Percentiles rank a stretch among this genome's conserved stretches.
Evolutionary conservation across 495 filamentous ascomycete genomes (phyloP).

Genomic region (Neohortaea acidophila): DNA sequence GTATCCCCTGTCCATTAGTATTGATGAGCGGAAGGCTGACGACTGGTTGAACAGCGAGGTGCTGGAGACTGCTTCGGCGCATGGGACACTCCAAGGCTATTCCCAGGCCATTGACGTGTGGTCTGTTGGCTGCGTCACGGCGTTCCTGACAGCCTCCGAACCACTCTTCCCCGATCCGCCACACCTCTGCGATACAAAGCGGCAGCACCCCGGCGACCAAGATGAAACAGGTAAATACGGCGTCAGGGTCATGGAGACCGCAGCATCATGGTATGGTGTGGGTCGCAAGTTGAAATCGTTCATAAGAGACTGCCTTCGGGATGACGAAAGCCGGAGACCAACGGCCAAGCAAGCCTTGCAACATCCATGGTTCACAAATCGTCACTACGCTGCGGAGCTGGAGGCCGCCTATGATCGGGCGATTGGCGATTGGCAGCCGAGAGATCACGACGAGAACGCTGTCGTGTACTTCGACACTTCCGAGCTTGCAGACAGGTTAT

Average conservation of each 20-base stretch:
- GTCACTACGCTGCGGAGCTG: conserved; percentile 27
- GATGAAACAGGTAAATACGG: conserved; percentile 19
- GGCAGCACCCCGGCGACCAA: conserved; percentile 7
- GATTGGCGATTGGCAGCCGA: conserved; percentile 36
- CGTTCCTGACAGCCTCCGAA: conserved; percentile 36
- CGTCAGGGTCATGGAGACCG: conserved; percentile 26
- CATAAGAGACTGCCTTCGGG: conserved; percentile 36
- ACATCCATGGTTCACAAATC: conserved; percentile 46
- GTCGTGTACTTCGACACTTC: conserved; percentile 19
- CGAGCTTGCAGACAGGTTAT: too few relatives aligned
- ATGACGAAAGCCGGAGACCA: conserved; percentile 37
- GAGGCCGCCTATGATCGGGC: conserved; percentile 34
- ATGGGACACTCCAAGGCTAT: conserved; percentile 32
- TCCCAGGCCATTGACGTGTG: conserved; percentile 48
- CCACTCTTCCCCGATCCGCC: conserved; percentile 24
- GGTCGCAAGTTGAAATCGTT: conserved; percentile 37
- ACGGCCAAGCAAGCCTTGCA: conserved; percentile 38
- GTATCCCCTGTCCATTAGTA: conserved; percentile 2
- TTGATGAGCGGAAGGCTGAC: too few relatives aligned
- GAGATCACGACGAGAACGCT: conserved; percentile 13
- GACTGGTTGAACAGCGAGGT: conserved; percentile 8
- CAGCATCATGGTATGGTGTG: conserved; percentile 27
- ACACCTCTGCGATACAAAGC: too few relatives aligned
- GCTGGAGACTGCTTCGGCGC: background rate
- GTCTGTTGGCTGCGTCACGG: conserved; percentile 43